Evolutionary conservation across 2,329 filamentous ascomycete genomes (phyloP).

Genomic region (Colletotrichum neosansevieriae): DNA sequence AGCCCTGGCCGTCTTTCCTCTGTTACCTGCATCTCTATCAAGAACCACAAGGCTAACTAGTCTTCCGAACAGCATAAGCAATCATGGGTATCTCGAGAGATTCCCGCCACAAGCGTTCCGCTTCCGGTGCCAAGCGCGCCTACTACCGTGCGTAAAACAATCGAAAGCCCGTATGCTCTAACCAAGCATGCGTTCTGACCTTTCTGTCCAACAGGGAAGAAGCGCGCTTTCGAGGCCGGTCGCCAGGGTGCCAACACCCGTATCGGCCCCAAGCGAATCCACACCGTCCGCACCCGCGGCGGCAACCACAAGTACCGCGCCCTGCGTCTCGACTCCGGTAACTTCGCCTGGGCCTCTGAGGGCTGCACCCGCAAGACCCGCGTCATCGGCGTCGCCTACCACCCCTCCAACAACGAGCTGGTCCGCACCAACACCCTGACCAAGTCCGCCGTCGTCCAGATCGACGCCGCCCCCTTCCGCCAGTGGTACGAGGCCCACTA

Average conservation of each 20-base stretch:
- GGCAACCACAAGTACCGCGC: constrained; percentile 99
- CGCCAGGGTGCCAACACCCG: constrained; percentile 99
- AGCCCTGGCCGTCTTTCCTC: not conserved
- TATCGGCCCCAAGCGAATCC: constrained; percentile 97
- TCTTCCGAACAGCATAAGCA: constrained; percentile 71
- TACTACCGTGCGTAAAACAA: constrained; percentile 81
- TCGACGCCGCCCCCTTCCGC: constrained; percentile 98
- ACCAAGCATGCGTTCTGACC: constrained; percentile 78
- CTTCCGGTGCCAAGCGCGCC: constrained; percentile 97
- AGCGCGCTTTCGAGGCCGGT: constrained; percentile 99
- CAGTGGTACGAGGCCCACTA: constrained; percentile 99
- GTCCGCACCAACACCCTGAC: constrained; percentile 99
- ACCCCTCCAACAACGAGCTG: constrained; percentile 99
- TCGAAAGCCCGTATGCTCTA: constrained; percentile 77
- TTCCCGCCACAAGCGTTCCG: constrained; percentile 99
- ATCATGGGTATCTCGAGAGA: constrained; percentile 99
- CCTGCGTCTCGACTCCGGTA: constrained; percentile 97
- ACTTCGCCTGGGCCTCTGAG: constrained; percentile 99
- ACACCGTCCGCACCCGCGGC: constrained; percentile 96
- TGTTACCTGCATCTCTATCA: not conserved
- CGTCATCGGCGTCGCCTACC: constrained; percentile 98
- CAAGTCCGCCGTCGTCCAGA: constrained; percentile 97
- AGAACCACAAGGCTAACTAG: constrained; percentile 42
- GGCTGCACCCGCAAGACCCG: constrained; percentile 98
- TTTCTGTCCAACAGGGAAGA: constrained; percentile 79